These are phyloP conservation scores for Penicillium argentinense DNA, from an alignment of 495 filamentous ascomycete species.

Conservation along the genomic window DNA sequence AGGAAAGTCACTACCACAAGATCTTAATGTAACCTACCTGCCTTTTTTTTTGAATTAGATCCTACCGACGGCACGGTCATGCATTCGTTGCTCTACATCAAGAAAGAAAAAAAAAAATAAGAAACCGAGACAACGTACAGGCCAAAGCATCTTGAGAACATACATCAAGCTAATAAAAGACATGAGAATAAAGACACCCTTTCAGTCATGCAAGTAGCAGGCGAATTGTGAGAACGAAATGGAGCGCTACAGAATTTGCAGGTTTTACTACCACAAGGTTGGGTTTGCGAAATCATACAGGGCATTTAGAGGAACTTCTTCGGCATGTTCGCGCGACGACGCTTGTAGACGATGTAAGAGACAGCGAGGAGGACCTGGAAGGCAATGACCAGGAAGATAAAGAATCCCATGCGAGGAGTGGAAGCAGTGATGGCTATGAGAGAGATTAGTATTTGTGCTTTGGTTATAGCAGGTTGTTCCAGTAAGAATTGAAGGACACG, in stretches of 20 bases:
- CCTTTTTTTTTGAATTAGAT: too few species aligned
- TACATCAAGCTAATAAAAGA: slow-evolving; percentile 17
- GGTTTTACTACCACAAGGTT: too few species aligned
- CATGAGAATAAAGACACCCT: slow-evolving; percentile 12
- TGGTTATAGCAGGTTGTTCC: background rate
- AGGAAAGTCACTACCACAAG: too few species aligned
- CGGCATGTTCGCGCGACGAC: slow-evolving; percentile 67
- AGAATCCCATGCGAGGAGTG: slow-evolving; percentile 66
- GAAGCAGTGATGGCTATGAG: slow-evolving; percentile 57
- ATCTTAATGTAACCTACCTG: too few species aligned
- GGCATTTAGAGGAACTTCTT: slow-evolving; percentile 86
- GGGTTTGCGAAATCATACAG: too few species aligned
- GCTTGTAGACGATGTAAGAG: slow-evolving; percentile 79
- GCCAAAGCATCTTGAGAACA: slow-evolving; percentile 1
- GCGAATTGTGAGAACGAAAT: too few species aligned
- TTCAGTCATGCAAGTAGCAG: background rate
- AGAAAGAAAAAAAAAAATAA: too few species aligned
- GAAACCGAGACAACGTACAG: slow-evolving; percentile 11
- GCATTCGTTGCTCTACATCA: slow-evolving; percentile 1
- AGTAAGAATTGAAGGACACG: too few species aligned
- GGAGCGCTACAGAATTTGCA: too few species aligned
- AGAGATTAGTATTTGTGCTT: slow-evolving; percentile 10
- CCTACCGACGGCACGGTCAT: background rate
- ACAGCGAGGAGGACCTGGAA: slow-evolving; percentile 70
- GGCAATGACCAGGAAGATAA: slow-evolving; percentile 72